phyloP scores from a whole-genome alignment of 345 rosid species.

The Firmiana major region DNA sequence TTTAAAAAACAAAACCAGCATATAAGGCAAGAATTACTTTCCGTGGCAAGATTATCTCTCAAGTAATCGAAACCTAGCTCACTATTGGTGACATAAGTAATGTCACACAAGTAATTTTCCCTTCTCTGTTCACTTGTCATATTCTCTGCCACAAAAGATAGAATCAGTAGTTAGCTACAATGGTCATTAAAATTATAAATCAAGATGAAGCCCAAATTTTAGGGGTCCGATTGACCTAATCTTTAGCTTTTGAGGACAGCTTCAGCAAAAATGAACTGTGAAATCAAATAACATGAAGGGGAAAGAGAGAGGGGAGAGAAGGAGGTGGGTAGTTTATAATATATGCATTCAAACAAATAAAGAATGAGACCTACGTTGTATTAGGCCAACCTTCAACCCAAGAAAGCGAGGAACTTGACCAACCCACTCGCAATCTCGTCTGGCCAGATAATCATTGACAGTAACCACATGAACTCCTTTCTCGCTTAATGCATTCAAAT shows the following conservation, averaged over 20 bases:
- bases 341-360: constrained; percentile 11
- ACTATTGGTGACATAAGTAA: constrained; percentile 92
- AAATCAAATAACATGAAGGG: background rate
- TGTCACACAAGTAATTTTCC: constrained; percentile 88
- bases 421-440: constrained; percentile 99
- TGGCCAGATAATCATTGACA: constrained; percentile 90
- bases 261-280: background rate
- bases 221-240: background rate
- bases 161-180: constrained; percentile 5
- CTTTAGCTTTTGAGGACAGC: background rate
- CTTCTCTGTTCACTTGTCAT: constrained; percentile 92
- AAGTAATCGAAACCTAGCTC: constrained; percentile 95
- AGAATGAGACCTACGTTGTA: constrained; percentile 82
- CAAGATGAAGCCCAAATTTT: too few species aligned
- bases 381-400: constrained; percentile 98
- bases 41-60: constrained; percentile 99
- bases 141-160: constrained; percentile 55
- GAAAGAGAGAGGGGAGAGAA: background rate
- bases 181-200: too few species aligned
- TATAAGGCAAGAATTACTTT: constrained; percentile 74
- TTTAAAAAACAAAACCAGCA: constrained; percentile 15
- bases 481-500: constrained; percentile 87
- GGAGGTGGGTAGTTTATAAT: background rate
- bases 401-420: constrained; percentile 98
- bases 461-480: constrained; percentile 98